phyloP scores from a whole-genome alignment of 2,329 filamentous ascomycete genomes.

The Apiospora phragmitis region DNA sequence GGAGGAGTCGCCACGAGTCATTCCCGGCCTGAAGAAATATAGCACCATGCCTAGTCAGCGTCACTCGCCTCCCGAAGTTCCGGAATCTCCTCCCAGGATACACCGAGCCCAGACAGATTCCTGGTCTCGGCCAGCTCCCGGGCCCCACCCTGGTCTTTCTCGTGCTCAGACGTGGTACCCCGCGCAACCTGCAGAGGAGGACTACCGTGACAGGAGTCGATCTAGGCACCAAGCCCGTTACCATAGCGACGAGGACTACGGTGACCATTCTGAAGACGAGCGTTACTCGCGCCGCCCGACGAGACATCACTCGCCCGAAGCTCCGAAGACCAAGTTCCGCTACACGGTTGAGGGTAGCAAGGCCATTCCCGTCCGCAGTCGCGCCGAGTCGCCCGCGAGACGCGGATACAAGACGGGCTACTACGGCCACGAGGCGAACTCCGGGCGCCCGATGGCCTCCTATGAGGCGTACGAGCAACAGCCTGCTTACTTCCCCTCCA shows the following conservation, averaged over 20 bases:
- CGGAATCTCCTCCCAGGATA: conserved; percentile 13
- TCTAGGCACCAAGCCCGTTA: not conserved
- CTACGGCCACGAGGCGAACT: conserved; percentile 12
- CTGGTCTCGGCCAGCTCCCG: conserved; percentile 11
- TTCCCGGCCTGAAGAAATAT: conserved; percentile 12
- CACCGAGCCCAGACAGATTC: conserved; percentile 12
- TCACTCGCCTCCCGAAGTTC: not conserved
- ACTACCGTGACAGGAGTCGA: conserved; percentile 11
- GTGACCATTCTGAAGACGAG: conserved; percentile 15
- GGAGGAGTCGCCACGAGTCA: not conserved
- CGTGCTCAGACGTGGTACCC: conserved; percentile 12
- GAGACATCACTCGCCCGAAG: conserved; percentile 14
- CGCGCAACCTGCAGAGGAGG: not conserved
- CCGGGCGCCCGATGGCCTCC: conserved; percentile 6
- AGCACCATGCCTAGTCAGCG: conserved; percentile 10
- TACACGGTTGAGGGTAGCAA: conserved; percentile 14
- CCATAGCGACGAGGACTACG: conserved; percentile 14
- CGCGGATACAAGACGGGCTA: not conserved
- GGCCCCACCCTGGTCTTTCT: conserved; percentile 1
- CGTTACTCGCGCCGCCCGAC: not conserved
- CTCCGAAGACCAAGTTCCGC: conserved; percentile 9
- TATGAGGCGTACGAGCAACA: conserved; percentile 6
- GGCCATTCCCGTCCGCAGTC: not conserved
- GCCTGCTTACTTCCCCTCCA: not conserved
- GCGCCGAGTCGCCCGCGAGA: not conserved